A percentile compares a stretch with the other conserved stretches of the same genome.
These are phyloP conservation scores for Chlamydomonas urium DNA, from an alignment of 139 green algal genomes.

Conservation along the genomic window DNA sequence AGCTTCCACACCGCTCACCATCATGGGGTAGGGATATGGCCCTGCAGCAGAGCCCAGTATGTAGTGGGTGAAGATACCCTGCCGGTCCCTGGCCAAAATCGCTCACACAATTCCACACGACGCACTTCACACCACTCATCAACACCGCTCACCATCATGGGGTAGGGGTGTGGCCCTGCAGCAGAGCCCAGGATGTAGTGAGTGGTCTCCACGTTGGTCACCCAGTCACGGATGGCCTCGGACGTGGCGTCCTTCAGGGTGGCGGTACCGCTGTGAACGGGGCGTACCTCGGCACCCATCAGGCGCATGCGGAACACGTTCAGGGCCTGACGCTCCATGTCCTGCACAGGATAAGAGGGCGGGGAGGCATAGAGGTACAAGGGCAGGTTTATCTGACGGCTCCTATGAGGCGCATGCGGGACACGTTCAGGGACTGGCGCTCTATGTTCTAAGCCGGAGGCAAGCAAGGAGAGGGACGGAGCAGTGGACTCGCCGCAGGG, in stretches of 20 bases:
- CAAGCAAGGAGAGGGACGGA: too few species aligned
- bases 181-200: slow-evolving; percentile 99
- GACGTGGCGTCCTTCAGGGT: slow-evolving; percentile 98
- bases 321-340: slow-evolving; percentile 95
- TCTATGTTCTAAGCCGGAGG: slow-evolving; percentile 79
- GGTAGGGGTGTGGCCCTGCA: slow-evolving; percentile 96
- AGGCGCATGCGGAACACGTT: slow-evolving; percentile 99
- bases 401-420: slow-evolving; percentile 96
- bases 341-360: slow-evolving; percentile 28
- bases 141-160: slow-evolving; percentile 86
- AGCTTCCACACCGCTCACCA: too few species aligned
- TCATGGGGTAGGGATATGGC: slow-evolving; percentile 98
- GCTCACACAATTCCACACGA: background rate
- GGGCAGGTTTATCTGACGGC: too few species aligned
- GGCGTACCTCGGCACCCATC: slow-evolving; percentile 87
- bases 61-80: slow-evolving; percentile 99
- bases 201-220: slow-evolving; percentile 98
- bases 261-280: slow-evolving; percentile 84
- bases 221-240: slow-evolving; percentile 98
- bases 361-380: too few species aligned
- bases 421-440: slow-evolving; percentile 96
- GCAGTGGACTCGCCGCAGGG: too few species aligned
- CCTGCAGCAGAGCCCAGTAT: slow-evolving; percentile 95
- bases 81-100: background rate
- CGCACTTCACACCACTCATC: background rate